A percentile compares a stretch with the other conserved stretches of the same genome.
Conservation (phyloP, 352 stramenopile genomes). For the Elongisporangium undulatum region DNA sequence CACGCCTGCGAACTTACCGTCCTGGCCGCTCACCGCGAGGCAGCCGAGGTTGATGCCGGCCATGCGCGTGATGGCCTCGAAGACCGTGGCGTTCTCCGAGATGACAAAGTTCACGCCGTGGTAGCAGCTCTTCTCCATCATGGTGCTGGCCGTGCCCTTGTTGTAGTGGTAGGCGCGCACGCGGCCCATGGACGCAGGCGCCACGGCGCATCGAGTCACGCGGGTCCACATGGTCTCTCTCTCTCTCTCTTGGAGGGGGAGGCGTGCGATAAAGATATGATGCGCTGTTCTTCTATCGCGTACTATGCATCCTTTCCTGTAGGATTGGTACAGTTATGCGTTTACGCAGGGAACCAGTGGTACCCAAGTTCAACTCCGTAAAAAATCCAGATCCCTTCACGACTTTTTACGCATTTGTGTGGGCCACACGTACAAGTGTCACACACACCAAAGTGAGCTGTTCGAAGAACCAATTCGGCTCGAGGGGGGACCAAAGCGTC, state of each 20-base stretch:
- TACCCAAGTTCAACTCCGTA: not conserved
- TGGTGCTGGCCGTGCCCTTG: conserved; percentile 85
- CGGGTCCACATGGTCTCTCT: conserved; percentile 4
- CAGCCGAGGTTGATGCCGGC: conserved; percentile 91
- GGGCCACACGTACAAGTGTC: not conserved
- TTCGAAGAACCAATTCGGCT: not conserved
- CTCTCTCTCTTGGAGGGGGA: not conserved
- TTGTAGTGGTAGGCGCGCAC: conserved; percentile 53
- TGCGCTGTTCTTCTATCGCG: not conserved
- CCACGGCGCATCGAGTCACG: conserved; percentile 11
- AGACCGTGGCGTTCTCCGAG: conserved; percentile 89
- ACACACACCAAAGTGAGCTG: not conserved
- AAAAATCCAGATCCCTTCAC: not conserved
- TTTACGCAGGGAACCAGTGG: not conserved
- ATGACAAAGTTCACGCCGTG: conserved; percentile 94
- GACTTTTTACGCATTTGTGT: not conserved
- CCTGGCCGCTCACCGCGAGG: conserved; percentile 86
- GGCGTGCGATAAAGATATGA: conserved; percentile 7
- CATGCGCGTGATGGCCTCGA: conserved; percentile 94
- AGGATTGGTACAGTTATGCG: not conserved
- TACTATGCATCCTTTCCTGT: not conserved
- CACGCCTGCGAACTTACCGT: conserved; percentile 89
- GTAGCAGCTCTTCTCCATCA: conserved; percentile 93
- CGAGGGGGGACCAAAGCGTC: not conserved
- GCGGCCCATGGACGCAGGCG: conserved; percentile 7